These are phyloP conservation scores for Westerdykella sp. DNA, from an alignment of 2,329 filamentous ascomycete genomes.

Conservation along the genomic window DNA sequence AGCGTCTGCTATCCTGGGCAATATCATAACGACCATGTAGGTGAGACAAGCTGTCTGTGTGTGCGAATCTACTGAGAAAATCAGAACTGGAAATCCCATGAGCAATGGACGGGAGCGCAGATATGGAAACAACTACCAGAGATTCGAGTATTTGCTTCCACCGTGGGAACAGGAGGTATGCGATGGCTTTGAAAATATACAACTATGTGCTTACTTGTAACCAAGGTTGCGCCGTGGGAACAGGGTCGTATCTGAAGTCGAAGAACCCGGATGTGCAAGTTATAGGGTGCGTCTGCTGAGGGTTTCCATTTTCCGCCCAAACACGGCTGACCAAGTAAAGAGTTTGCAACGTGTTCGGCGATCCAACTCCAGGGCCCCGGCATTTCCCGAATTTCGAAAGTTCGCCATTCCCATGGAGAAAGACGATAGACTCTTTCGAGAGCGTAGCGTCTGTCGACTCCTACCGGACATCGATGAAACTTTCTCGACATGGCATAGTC, in stretches of 20 bases:
- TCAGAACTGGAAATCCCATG: constrained; percentile 51
- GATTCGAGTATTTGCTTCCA: constrained; percentile 51
- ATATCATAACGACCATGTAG: constrained; percentile 47
- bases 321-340: constrained; percentile 25
- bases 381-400: constrained; percentile 44
- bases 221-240: constrained; percentile 7
- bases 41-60: constrained; percentile 3
- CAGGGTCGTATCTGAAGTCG: constrained; percentile 8
- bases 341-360: constrained; percentile 52
- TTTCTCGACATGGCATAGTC: constrained; percentile 53
- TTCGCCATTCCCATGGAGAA: constrained; percentile 55
- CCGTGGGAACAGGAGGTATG: constrained; percentile 52
- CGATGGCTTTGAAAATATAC: not conserved
- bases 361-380: constrained; percentile 55
- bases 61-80: constrained; percentile 4
- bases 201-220: not conserved
- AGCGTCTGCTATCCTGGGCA: constrained; percentile 50
- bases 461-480: constrained; percentile 47
- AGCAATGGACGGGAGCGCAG: constrained; percentile 55
- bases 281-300: constrained; percentile 8
- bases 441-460: constrained; percentile 52
- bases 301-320: constrained; percentile 9
- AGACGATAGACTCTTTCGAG: constrained; percentile 51
- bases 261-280: constrained; percentile 12
- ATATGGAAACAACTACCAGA: constrained; percentile 52